A percentile compares a stretch with the other conserved stretches of the same genome.
Conservation (phyloP, 306 rosid genomes). For the Acmispon strigosus region DNA sequence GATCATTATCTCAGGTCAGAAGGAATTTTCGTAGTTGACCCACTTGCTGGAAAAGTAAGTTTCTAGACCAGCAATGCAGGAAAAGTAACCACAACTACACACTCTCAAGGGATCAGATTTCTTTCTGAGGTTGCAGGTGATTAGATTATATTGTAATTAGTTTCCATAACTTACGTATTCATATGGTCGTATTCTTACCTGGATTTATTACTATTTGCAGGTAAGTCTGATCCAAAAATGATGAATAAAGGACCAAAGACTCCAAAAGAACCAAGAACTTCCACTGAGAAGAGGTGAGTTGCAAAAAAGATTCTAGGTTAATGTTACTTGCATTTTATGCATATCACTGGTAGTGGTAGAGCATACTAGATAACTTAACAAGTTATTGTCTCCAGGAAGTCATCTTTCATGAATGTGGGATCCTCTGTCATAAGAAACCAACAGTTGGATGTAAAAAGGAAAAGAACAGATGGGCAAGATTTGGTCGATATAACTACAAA, state of each 20-base stretch:
- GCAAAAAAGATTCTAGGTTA: background rate
- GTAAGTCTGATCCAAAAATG: conserved; percentile 23
- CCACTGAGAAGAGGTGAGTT: conserved; percentile 54
- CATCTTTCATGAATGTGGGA: conserved; percentile 31
- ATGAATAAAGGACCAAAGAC: conserved; percentile 25
- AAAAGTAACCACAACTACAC: conserved; percentile 71
- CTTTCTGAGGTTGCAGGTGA: conserved; percentile 75
- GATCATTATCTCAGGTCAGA: conserved; percentile 46
- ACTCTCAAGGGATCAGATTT: conserved; percentile 92
- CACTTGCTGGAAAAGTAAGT: conserved; percentile 44
- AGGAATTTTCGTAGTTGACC: conserved; percentile 84
- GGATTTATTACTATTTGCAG: conserved; percentile 37
- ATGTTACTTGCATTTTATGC: background rate
- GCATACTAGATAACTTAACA: conserved; percentile 6
- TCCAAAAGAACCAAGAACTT: conserved; percentile 30
- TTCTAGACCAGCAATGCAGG: conserved; percentile 61
- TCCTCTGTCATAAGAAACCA: conserved; percentile 30
- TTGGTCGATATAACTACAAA: conserved; percentile 32
- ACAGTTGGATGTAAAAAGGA: conserved; percentile 44
- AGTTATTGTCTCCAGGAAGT: conserved; percentile 49
- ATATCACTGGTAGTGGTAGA: background rate
- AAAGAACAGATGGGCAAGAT: conserved; percentile 33
- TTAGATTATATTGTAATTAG: conserved; percentile 5
- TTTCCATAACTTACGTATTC: background rate
- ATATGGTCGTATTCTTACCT: conserved; percentile 19